Evolutionary conservation across 768 basidiomycete species (phyloP).

Genomic region (Russula vinacea): DNA sequence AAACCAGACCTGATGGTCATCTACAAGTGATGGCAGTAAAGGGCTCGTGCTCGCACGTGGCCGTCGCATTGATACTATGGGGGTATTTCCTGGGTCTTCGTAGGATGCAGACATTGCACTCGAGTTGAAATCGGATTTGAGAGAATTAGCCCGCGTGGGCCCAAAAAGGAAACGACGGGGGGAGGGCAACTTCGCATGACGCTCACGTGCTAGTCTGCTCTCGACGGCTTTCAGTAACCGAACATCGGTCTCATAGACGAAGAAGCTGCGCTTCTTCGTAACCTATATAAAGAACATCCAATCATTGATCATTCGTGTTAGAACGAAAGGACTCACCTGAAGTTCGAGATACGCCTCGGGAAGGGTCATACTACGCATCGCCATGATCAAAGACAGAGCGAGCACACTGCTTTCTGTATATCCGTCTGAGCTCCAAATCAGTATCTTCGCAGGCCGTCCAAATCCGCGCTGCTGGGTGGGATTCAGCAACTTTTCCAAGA

Average conservation of each 20-base stretch:
- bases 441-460: slow-evolving; percentile 60
- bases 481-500: slow-evolving; percentile 62
- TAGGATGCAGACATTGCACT: slow-evolving; percentile 36
- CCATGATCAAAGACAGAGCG: slow-evolving; percentile 86
- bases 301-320: neutral
- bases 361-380: slow-evolving; percentile 56
- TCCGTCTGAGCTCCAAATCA: slow-evolving; percentile 81
- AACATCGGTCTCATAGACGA: slow-evolving; percentile 84
- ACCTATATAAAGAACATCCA: slow-evolving; percentile 36
- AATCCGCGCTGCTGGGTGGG: slow-evolving; percentile 39
- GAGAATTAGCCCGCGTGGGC: slow-evolving; percentile 8
- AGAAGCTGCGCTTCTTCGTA: slow-evolving; percentile 77
- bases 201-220: slow-evolving; percentile 41
- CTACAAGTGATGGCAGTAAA: slow-evolving; percentile 57
- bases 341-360: slow-evolving; percentile 92
- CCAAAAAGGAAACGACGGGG: slow-evolving; percentile 21
- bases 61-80: slow-evolving; percentile 37
- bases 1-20: slow-evolving; percentile 91
- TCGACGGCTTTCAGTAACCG: slow-evolving; percentile 71
- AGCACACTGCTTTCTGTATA: slow-evolving; percentile 92
- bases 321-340: slow-evolving; percentile 45
- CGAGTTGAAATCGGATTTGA: slow-evolving; percentile 27
- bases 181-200: slow-evolving; percentile 22
- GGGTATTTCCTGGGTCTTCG: slow-evolving; percentile 25
- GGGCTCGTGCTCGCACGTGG: slow-evolving; percentile 72